phyloP scores from a whole-genome alignment of 768 basidiomycete species.

The Kwoniella pini region DNA sequence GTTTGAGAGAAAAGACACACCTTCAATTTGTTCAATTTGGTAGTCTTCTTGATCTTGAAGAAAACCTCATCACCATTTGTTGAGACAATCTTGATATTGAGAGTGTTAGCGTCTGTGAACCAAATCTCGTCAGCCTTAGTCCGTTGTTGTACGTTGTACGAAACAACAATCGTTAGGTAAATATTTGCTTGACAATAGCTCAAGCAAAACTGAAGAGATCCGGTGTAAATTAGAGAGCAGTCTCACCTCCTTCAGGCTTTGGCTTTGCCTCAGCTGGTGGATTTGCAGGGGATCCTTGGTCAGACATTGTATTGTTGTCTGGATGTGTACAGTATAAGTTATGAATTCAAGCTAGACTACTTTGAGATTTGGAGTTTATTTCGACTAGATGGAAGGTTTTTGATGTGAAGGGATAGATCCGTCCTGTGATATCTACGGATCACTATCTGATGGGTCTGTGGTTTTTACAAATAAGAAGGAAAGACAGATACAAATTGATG shows the following conservation, averaged over 20 bases:
- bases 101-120: slow-evolving; percentile 29
- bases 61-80: slow-evolving; percentile 78
- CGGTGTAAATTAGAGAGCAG: background rate
- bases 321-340: background rate
- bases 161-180: too few species aligned
- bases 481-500: too few species aligned
- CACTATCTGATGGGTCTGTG: too few species aligned
- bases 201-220: too few species aligned
- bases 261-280: slow-evolving; percentile 40
- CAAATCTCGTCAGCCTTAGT: slow-evolving; percentile 16
- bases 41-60: slow-evolving; percentile 95
- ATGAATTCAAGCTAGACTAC: background rate
- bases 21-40: slow-evolving; percentile 87
- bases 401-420: too few species aligned
- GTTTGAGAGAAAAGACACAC: slow-evolving; percentile 46
- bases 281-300: slow-evolving; percentile 36
- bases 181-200: too few species aligned
- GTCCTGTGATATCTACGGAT: too few species aligned
- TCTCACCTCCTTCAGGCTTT: slow-evolving; percentile 41
- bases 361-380: background rate
- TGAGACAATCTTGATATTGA: slow-evolving; percentile 50
- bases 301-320: slow-evolving; percentile 32
- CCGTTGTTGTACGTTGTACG: too few species aligned
- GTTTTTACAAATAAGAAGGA: too few species aligned
- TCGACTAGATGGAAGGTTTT: background rate